These are phyloP conservation scores for Aspergillus sp. DNA, from an alignment of 2,329 filamentous ascomycete genomes.

Conservation along the genomic window DNA sequence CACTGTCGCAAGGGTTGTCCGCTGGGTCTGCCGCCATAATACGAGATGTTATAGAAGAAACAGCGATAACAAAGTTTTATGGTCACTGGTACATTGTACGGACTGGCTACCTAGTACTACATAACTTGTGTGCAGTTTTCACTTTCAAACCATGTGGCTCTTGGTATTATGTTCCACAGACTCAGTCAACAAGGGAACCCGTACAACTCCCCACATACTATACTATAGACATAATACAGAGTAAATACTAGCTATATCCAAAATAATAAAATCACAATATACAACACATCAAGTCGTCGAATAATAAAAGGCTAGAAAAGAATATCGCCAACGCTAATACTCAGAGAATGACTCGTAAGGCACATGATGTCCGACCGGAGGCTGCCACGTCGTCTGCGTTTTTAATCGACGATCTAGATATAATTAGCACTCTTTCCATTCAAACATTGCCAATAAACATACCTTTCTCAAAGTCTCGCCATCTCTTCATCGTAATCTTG, in stretches of 20 bases:
- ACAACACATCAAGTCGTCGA: background rate
- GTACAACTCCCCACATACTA: background rate
- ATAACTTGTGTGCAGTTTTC: background rate
- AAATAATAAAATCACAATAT: constrained; percentile 1
- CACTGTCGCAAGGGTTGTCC: constrained; percentile 10
- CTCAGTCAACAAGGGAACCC: background rate
- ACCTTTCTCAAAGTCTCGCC: constrained; percentile 91
- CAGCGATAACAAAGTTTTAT: too few species aligned
- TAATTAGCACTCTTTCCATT: constrained; percentile 4
- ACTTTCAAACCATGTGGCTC: background rate
- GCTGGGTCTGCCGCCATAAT: background rate
- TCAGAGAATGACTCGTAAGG: constrained; percentile 40
- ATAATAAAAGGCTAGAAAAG: background rate
- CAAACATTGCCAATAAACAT: constrained; percentile 23
- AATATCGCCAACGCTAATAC: constrained; percentile 26
- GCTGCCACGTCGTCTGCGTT: constrained; percentile 21
- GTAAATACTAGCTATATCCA: constrained; percentile 6
- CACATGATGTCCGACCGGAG: constrained; percentile 24
- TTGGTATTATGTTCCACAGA: constrained; percentile 5
- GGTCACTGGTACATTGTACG: background rate
- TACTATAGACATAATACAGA: constrained; percentile 2
- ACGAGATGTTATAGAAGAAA: too few species aligned
- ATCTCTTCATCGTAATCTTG: constrained; percentile 99
- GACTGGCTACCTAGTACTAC: background rate
- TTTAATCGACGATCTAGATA: constrained; percentile 39